Base-by-base conservation (phyloP, 2,329 filamentous ascomycete genomes). In the Emergomyces orientalis region DNA sequence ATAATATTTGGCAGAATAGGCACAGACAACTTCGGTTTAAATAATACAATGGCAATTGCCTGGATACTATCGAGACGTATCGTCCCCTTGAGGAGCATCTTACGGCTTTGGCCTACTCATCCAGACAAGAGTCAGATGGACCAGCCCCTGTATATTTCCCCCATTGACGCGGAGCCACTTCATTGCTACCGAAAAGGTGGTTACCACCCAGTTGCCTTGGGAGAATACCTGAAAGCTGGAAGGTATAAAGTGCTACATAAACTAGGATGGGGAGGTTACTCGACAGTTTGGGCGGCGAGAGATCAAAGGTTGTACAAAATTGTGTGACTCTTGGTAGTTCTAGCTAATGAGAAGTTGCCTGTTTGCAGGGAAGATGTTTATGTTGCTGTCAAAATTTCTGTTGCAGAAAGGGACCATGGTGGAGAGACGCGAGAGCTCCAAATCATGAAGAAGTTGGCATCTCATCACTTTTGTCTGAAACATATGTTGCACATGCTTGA, bases 171-270 rank as follows among this genome's bases (percentile, higher is more conserved):
- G 3, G 69, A 71, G 57, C 69, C 69, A 61, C 63, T 68, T 61
- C 55, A 65, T 55, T 30, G n/a, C 30, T 70, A 74, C 55, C 43
- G 63, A 61, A 59, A 62, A 39, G 73, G 72, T 13, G 51, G 75
- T 14, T 76, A 73, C 62, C 72, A 77, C 62, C 73, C 74, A 39
- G 65, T 76, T 19, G 61, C 61, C 1, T 65, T 77, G 0, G 74
- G 71, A 19, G 69, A 74, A 60, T 60, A 22, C 14, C 66, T 76
- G 11, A 65, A 68, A 30, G 32, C 69, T 34, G 70, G 66, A 19
- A 69, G 73, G 56, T 78, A 77, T 62, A 71, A 69, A 60, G 65
- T 78, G 30, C 51, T 75, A 2, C 72, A 75, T 63, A 78, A 77
- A 65, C 57, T 77, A 51, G 75, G 73, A 25, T 71, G 67, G 66